Evolutionary conservation across 306 rosid species (phyloP).

Genomic region (Prinsepia uniflora): DNA sequence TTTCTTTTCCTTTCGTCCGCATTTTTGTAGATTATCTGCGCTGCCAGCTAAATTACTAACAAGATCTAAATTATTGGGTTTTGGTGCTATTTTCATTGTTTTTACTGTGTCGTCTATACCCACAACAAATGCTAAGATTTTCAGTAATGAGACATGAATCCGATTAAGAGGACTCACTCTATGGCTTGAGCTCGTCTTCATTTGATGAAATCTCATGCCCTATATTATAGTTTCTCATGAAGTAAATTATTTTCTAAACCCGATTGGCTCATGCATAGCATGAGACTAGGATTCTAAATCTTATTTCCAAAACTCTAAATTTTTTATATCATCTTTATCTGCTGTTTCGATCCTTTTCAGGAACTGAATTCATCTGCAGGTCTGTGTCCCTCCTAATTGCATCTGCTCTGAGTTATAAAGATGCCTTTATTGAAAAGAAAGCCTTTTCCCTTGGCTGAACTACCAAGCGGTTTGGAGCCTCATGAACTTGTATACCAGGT

Average conservation of each 20-base stretch:
- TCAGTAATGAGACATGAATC: not conserved
- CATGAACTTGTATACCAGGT: slow-evolving; percentile 70
- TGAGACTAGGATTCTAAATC: not conserved
- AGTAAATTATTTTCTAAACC: not conserved
- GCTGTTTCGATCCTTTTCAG: not conserved
- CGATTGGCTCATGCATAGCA: not conserved
- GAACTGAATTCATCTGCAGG: slow-evolving; percentile 14
- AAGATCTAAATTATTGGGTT: slow-evolving; percentile 1
- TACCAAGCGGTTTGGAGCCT: slow-evolving; percentile 64
- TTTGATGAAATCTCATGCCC: not conserved
- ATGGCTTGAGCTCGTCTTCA: not conserved
- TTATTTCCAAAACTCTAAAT: not conserved
- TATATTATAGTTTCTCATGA: not conserved
- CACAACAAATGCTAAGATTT: not conserved
- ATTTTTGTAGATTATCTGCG: not conserved
- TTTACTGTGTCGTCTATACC: not conserved
- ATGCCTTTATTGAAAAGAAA: slow-evolving; percentile 87
- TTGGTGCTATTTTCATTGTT: not conserved
- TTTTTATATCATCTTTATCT: not conserved
- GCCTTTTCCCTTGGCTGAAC: slow-evolving; percentile 59
- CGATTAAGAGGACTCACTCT: not conserved
- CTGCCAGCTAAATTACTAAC: not conserved
- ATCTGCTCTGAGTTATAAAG: slow-evolving; percentile 13
- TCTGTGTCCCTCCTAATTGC: not conserved
- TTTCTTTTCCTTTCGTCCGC: not conserved